Conservation (phyloP, 225 moss, liverwort and hornwort species). For the Bryoerythrophyllum caledonicum region DNA sequence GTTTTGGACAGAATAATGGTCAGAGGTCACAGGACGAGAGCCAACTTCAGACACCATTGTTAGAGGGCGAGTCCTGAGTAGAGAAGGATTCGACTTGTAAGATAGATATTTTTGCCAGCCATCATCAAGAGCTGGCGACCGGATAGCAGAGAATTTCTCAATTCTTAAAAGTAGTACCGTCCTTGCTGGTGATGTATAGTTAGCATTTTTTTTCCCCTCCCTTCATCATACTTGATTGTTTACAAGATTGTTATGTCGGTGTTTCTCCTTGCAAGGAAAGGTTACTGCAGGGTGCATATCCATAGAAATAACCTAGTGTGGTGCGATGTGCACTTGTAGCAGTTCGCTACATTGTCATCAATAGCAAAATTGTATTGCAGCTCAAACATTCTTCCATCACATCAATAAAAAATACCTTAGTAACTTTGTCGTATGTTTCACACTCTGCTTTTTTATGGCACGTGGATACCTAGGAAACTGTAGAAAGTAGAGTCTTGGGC, state of each 20-base stretch:
- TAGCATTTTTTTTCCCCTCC: neutral
- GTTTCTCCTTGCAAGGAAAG: neutral
- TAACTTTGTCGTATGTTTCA: neutral
- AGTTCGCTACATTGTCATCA: neutral
- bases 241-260: neutral
- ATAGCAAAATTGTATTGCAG: neutral
- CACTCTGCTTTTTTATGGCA: neutral
- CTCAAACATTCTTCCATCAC: neutral
- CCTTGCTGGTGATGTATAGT: conserved; percentile 34
- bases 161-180: neutral
- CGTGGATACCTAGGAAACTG: neutral
- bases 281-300: neutral
- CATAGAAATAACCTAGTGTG: neutral
- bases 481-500: neutral
- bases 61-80: conserved; percentile 22
- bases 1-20: conserved; percentile 25
- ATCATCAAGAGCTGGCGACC: conserved; percentile 6
- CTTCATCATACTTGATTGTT: conserved; percentile 10
- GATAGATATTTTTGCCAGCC: conserved; percentile 29
- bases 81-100: conserved; percentile 24
- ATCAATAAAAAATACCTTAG: neutral
- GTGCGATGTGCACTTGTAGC: neutral
- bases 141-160: neutral
- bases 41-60: conserved; percentile 30
- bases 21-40: conserved; percentile 29